These are phyloP conservation scores for Coemansia sp. DNA, from an alignment of 371 early-diverging fungal genomes.

Conservation along the genomic window DNA sequence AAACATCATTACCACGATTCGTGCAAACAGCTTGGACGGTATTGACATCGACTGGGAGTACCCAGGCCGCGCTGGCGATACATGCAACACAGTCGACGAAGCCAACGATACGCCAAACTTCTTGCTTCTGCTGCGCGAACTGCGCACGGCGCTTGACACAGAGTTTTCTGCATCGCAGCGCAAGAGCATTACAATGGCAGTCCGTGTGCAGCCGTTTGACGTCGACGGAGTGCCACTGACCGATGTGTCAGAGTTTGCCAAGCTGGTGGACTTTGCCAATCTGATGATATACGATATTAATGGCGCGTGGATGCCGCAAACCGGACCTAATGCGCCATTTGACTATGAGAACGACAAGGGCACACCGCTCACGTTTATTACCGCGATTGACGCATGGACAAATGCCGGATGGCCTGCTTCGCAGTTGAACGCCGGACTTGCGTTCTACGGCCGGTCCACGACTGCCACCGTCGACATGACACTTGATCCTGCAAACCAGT, in stretches of 20 bases:
- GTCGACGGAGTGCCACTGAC: constrained; percentile 53
- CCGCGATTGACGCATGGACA: constrained; percentile 38
- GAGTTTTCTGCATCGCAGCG: constrained; percentile 51
- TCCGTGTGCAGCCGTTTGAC: constrained; percentile 64
- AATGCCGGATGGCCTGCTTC: constrained; percentile 32
- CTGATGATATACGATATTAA: constrained; percentile 66
- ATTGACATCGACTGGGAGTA: constrained; percentile 73
- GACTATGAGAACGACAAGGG: constrained; percentile 54
- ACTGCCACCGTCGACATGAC: constrained; percentile 23
- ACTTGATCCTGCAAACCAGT: constrained; percentile 14
- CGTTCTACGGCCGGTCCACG: constrained; percentile 30
- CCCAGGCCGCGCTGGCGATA: constrained; percentile 70
- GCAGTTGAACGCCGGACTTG: constrained; percentile 20
- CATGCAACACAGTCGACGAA: constrained; percentile 60
- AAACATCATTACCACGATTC: constrained; percentile 56
- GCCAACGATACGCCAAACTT: constrained; percentile 68
- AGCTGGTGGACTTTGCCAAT: constrained; percentile 66
- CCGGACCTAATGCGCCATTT: constrained; percentile 71
- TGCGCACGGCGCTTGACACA: constrained; percentile 61
- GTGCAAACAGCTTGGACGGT: constrained; percentile 48
- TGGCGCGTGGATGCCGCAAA: constrained; percentile 62
- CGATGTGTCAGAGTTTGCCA: constrained; percentile 62
- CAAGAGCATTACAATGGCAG: constrained; percentile 72
- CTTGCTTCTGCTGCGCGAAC: constrained; percentile 60
- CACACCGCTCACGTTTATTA: constrained; percentile 39